Base-by-base conservation (phyloP, 345 rosid genomes). In the Theobroma cacao region DNA sequence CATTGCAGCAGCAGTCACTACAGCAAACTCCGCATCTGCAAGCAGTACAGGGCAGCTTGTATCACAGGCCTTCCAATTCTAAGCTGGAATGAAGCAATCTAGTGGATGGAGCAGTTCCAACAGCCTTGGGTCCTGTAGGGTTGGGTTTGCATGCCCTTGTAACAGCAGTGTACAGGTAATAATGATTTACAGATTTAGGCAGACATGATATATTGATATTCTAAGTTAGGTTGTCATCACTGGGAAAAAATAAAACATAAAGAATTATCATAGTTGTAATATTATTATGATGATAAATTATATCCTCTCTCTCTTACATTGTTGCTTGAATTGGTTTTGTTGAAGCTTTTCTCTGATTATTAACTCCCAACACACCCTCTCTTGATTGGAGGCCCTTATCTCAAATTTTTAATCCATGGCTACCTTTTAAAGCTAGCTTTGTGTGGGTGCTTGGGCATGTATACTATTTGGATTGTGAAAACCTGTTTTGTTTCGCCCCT, bases 111-210 rank as follows among this genome's bases (percentile, higher is more conserved):
- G 85, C 88, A 81, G 83, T 77, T 87, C 86, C 55, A 48, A 82
- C 72, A 74, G 88, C 86, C 48, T 84, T 85, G 79, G 82, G 75
- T 82, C 83, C 89, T 84, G 85, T 75, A 83, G 84, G 62, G 76
- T 87, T 70, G 77, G 81, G 85, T 87, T 79, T 79, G 85, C 90
- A 82, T 84, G 89, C 93, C 87, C 88, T 87, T 76, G 74, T 76
- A 75, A 80, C 90, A 84, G 87, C 90, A 81, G 79, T 90, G 93
- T 90, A 91, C 97, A 91, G 99, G 97, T 92, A 91, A 30, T 47
- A 72, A 17, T 58, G 11, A 59, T 24, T 38, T 55, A 45, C 36
- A 31, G 22, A 34, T 61, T 34, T 8, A 15, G 31, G 47, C 26
- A 20, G 30, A 41, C 33, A 5, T 72, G 75, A 33, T 71, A 33